These are phyloP conservation scores for Amyloporia xantha DNA, from an alignment of 768 basidiomycete species.

Conservation along the genomic window DNA sequence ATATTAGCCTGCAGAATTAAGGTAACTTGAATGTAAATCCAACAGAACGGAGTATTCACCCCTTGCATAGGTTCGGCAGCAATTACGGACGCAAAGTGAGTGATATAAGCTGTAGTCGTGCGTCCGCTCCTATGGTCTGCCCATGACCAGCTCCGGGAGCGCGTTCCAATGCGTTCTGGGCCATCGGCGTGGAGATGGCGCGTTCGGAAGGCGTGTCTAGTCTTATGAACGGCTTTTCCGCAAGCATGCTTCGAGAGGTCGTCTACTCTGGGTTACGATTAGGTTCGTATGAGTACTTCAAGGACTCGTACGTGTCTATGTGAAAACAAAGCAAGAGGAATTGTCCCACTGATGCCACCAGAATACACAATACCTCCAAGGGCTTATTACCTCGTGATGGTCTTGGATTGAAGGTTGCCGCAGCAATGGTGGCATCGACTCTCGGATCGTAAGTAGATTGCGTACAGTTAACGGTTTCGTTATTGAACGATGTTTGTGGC, in stretches of 20 bases:
- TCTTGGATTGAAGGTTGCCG: conserved; percentile 26
- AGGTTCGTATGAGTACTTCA: conserved; percentile 33
- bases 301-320: conserved; percentile 24
- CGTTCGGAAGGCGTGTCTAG: conserved; percentile 27
- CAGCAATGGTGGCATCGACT: conserved; percentile 26
- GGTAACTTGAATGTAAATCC: too few relatives aligned
- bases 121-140: neutral
- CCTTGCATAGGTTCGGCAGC: conserved; percentile 27
- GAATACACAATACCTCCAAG: conserved; percentile 17
- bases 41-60: too few relatives aligned
- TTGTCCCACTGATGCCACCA: conserved; percentile 5
- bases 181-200: conserved; percentile 27
- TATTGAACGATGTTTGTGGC: neutral
- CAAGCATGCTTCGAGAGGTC: conserved; percentile 30
- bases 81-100: conserved; percentile 26
- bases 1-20: too few relatives aligned
- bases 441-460: conserved; percentile 25
- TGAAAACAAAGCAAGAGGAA: neutral
- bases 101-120: neutral
- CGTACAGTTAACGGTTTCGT: neutral
- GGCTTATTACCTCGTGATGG: conserved; percentile 27
- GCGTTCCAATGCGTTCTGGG: conserved; percentile 27
- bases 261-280: conserved; percentile 30
- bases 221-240: conserved; percentile 27
- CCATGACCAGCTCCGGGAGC: conserved; percentile 20